These are phyloP conservation scores for Crithidia expoeki DNA, from an alignment of 208 protist species.

Conservation along the genomic window DNA sequence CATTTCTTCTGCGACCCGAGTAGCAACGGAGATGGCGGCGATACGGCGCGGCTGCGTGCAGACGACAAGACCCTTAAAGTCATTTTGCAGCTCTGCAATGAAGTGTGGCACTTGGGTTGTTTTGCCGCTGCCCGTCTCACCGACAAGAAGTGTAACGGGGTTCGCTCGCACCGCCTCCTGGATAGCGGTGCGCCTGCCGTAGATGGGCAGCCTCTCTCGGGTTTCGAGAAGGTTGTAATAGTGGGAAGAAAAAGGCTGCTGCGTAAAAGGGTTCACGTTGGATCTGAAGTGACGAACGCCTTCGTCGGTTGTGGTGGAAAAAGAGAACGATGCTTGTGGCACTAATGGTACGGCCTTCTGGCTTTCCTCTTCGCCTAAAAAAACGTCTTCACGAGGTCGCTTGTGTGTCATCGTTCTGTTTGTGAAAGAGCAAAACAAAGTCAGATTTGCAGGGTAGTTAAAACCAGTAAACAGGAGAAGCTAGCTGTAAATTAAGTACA, in stretches of 20 bases:
- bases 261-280: constrained; percentile 47
- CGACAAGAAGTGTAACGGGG: constrained; percentile 91
- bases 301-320: neutral
- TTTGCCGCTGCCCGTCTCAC: constrained; percentile 97
- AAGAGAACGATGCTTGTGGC: neutral
- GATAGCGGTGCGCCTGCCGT: constrained; percentile 51
- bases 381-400: neutral
- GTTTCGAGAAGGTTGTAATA: constrained; percentile 53
- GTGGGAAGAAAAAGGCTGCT: constrained; percentile 42
- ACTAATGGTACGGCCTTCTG: neutral
- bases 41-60: constrained; percentile 99
- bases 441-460: too few species aligned
- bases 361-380: neutral
- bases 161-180: constrained; percentile 68
- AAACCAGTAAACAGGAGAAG: too few species aligned
- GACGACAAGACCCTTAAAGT: constrained; percentile 45
- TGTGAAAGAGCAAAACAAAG: neutral
- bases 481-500: too few species aligned
- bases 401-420: neutral
- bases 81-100: constrained; percentile 56
- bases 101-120: constrained; percentile 97
- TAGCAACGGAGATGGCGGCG: constrained; percentile 98
- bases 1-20: constrained; percentile 98
- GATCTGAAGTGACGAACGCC: neutral
- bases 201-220: constrained; percentile 73